Percentiles rank a stretch among this genome's conserved stretches.
Evolutionary conservation across 768 basidiomycete species (phyloP).

Genomic region (Suillus sp.): DNA sequence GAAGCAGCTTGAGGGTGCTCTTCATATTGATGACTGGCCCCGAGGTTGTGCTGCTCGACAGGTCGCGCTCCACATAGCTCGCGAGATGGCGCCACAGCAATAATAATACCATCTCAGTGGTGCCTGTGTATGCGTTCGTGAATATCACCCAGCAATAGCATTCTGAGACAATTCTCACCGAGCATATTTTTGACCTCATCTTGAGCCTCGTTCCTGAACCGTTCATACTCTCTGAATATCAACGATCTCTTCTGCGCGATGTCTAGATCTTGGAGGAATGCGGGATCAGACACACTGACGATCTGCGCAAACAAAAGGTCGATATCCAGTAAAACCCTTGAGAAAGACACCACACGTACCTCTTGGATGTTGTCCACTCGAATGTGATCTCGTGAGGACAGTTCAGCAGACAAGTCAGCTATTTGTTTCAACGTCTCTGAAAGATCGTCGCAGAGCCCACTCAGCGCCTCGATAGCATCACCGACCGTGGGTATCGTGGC

Average conservation of each 20-base stretch:
- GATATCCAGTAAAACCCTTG: neutral
- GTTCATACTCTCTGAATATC: conserved; percentile 62
- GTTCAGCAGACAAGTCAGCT: conserved; percentile 64
- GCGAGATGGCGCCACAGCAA: conserved; percentile 80
- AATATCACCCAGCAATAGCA: neutral
- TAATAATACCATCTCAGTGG: conserved; percentile 77
- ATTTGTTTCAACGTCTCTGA: conserved; percentile 65
- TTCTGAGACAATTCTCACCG: conserved; percentile 41
- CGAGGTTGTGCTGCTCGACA: conserved; percentile 10
- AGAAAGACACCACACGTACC: conserved; percentile 38
- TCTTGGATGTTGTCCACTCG: conserved; percentile 71
- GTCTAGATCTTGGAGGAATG: conserved; percentile 67
- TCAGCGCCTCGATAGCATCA: conserved; percentile 68
- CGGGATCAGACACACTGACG: conserved; percentile 50
- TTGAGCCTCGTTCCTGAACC: conserved; percentile 41
- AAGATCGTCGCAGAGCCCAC: conserved; percentile 63
- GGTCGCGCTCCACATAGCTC: conserved; percentile 53
- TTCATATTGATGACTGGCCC: conserved; percentile 38
- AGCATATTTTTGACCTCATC: conserved; percentile 56
- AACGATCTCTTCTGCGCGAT: conserved; percentile 67
- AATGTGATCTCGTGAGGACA: conserved; percentile 72
- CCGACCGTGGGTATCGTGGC: conserved; percentile 79
- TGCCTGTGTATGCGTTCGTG: conserved; percentile 41
- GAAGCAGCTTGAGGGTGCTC: conserved; percentile 55
- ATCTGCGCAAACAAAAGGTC: conserved; percentile 38